Evolutionary conservation across 2,329 filamentous ascomycete species (phyloP).

Genomic region (Daldinia eschscholtzii): DNA sequence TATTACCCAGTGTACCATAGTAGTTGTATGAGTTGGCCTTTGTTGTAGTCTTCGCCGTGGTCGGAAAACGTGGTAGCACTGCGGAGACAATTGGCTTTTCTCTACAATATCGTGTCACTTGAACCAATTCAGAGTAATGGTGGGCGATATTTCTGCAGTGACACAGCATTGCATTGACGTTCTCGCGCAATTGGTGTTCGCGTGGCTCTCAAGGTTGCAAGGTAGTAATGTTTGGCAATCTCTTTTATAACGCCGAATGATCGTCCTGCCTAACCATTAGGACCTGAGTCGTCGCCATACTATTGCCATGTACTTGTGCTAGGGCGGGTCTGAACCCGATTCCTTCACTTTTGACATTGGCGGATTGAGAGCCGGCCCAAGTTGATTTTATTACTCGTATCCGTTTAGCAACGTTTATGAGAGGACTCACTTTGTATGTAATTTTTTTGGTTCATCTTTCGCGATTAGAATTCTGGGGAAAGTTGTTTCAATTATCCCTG

Average conservation of each 20-base stretch:
- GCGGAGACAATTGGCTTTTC: slow-evolving; percentile 28
- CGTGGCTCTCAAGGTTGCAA: slow-evolving; percentile 12
- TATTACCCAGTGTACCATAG: slow-evolving; percentile 22
- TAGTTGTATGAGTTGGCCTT: slow-evolving; percentile 30
- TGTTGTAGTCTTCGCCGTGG: slow-evolving; percentile 14
- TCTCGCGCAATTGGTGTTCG: slow-evolving; percentile 31
- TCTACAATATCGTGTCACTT: slow-evolving; percentile 35
- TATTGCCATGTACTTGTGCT: slow-evolving; percentile 8
- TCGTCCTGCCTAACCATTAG: slow-evolving; percentile 19
- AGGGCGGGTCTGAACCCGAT: slow-evolving; percentile 29
- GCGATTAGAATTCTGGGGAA: slow-evolving; percentile 1
- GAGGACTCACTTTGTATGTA: too few relatives aligned
- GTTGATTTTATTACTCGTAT: slow-evolving; percentile 3
- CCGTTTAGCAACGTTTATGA: background rate
- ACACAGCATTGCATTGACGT: slow-evolving; percentile 27
- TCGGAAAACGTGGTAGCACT: slow-evolving; percentile 33
- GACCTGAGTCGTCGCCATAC: background rate
- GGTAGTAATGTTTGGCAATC: slow-evolving; percentile 17
- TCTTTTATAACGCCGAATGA: slow-evolving; percentile 29
- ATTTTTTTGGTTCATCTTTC: slow-evolving; percentile 6
- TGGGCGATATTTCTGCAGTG: slow-evolving; percentile 29
- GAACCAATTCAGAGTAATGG: slow-evolving; percentile 19
- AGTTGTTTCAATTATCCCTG: background rate
- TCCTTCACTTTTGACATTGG: slow-evolving; percentile 11
- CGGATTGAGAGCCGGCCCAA: background rate